Conservation (phyloP, 768 basidiomycete species). For the Crepidotus variabilis region DNA sequence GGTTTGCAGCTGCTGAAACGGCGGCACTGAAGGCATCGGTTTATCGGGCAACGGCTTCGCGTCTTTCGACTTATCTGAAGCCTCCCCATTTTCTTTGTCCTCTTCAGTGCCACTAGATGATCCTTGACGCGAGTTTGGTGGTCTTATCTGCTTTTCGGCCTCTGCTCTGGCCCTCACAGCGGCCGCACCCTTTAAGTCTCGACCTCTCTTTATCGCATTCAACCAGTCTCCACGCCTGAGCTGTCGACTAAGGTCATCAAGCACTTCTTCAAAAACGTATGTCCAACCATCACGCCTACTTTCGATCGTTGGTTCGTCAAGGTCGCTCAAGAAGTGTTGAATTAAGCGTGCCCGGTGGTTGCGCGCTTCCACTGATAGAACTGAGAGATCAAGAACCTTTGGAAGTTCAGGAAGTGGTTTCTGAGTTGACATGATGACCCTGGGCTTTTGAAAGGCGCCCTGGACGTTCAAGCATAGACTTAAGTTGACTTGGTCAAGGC, state of each 20-base stretch:
- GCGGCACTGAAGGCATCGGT: slow-evolving; percentile 7
- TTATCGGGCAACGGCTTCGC: background rate
- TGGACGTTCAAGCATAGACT: background rate
- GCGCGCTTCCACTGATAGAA: slow-evolving; percentile 36
- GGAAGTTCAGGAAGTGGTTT: slow-evolving; percentile 37
- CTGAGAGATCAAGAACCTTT: slow-evolving; percentile 13
- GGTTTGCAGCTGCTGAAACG: slow-evolving; percentile 19
- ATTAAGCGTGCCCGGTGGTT: slow-evolving; percentile 38
- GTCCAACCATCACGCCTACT: slow-evolving; percentile 38
- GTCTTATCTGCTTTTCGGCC: background rate
- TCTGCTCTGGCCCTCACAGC: slow-evolving; percentile 1
- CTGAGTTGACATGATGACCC: slow-evolving; percentile 21
- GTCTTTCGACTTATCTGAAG: background rate
- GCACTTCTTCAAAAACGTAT: slow-evolving; percentile 38
- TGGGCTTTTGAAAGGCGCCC: background rate
- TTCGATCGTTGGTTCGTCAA: slow-evolving; percentile 26
- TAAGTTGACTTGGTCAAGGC: background rate
- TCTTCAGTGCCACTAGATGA: slow-evolving; percentile 1
- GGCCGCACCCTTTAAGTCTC: slow-evolving; percentile 18
- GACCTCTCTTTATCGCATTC: slow-evolving; percentile 35
- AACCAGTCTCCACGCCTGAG: slow-evolving; percentile 44
- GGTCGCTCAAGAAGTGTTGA: slow-evolving; percentile 35
- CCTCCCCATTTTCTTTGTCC: background rate
- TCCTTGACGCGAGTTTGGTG: background rate
- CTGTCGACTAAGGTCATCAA: slow-evolving; percentile 42